phyloP scores from a whole-genome alignment of 805 yeast species.

The Monosporozyma solicola region DNA sequence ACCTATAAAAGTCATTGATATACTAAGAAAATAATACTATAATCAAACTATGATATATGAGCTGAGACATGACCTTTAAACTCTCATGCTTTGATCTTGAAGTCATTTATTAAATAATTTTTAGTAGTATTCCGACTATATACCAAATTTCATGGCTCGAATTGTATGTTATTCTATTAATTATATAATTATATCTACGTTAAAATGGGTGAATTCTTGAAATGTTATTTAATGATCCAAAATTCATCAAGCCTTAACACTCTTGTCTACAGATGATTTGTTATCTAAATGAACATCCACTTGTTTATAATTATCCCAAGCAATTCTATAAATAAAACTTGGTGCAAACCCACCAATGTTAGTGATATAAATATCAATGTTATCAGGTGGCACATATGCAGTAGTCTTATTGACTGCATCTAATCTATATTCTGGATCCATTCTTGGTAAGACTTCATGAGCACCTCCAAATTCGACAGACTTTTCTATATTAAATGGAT shows the following conservation, averaged over 20 bases:
- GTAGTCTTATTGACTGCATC: slow-evolving; percentile 67
- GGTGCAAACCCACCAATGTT: slow-evolving; percentile 97
- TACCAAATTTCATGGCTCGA: not conserved
- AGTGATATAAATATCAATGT: slow-evolving; percentile 88
- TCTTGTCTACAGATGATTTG: not conserved
- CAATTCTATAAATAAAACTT: slow-evolving; percentile 88
- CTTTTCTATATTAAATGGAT: slow-evolving; percentile 80
- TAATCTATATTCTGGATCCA: slow-evolving; percentile 50
- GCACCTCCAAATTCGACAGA: slow-evolving; percentile 88
- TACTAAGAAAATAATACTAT: too few relatives aligned
- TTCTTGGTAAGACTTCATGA: slow-evolving; percentile 34
- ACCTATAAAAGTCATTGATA: too few relatives aligned
- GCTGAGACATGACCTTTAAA: too few relatives aligned
- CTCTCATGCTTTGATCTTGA: too few relatives aligned
- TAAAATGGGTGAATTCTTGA: not conserved
- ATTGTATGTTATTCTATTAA: not conserved
- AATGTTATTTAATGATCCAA: not conserved
- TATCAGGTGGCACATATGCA: slow-evolving; percentile 90
- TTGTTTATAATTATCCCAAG: slow-evolving; percentile 83
- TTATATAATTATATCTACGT: not conserved
- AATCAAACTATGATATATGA: too few relatives aligned
- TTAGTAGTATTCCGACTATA: not conserved
- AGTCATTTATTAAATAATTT: too few relatives aligned
- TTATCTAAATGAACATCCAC: slow-evolving; percentile 63
- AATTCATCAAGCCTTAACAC: not conserved